These are phyloP conservation scores for Neltuma alba DNA, from an alignment of 306 rosid genomes.

Conservation along the genomic window DNA sequence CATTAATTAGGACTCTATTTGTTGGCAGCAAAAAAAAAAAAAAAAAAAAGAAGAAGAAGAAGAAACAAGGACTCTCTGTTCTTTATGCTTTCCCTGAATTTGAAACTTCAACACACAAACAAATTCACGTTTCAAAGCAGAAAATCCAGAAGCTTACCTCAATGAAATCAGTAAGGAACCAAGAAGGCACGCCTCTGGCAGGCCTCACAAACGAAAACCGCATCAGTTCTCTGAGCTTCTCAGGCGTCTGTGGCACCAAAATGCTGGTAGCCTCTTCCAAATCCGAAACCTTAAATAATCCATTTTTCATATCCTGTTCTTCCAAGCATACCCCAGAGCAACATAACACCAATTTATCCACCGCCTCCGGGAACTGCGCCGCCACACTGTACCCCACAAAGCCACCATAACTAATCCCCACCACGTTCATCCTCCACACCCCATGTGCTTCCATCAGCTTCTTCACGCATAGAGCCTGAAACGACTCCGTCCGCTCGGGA, in stretches of 20 bases:
- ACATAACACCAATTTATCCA: constrained; percentile 64
- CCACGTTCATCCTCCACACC: constrained; percentile 49
- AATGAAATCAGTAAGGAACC: constrained; percentile 69
- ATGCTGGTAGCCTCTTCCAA: constrained; percentile 68
- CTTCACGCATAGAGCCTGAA: constrained; percentile 60
- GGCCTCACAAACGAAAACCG: constrained; percentile 64
- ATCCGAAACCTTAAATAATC: constrained; percentile 53
- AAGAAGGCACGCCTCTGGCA: constrained; percentile 54
- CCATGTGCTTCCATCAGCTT: constrained; percentile 59
- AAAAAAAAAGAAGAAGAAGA: too few relatives aligned
- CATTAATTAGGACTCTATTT: neutral
- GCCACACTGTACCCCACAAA: constrained; percentile 73
- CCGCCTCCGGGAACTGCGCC: constrained; percentile 55
- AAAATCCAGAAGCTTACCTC: constrained; percentile 30
- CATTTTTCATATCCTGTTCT: constrained; percentile 62
- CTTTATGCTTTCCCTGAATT: neutral
- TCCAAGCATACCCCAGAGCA: constrained; percentile 78
- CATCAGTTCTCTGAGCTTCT: constrained; percentile 63
- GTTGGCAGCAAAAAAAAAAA: too few relatives aligned
- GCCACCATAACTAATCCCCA: constrained; percentile 85
- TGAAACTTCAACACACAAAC: neutral
- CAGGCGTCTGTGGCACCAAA: constrained; percentile 74
- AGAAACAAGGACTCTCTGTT: neutral
- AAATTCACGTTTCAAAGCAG: neutral
- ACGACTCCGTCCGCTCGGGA: constrained; percentile 55